Conservation (phyloP, 169 alveolate genomes). For the Plasmodium malariae region DNA sequence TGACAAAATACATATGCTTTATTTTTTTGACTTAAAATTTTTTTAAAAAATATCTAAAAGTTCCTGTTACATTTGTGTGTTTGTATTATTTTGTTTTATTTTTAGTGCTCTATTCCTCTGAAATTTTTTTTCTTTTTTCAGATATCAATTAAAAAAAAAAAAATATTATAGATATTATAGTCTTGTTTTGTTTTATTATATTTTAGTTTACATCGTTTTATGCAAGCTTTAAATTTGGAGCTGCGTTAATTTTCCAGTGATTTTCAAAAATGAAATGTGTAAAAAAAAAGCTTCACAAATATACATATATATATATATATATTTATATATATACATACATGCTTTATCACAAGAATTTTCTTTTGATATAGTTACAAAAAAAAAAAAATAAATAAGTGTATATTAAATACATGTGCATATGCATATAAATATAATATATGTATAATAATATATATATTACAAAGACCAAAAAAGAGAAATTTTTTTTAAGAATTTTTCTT, state of each 20-base stretch:
- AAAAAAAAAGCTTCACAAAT: background rate
- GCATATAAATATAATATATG: too few species aligned
- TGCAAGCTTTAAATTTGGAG: background rate
- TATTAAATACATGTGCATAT: too few species aligned
- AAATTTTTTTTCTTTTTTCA: background rate
- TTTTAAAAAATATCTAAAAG: background rate
- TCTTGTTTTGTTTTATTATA: constrained; percentile 6
- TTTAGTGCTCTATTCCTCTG: constrained; percentile 2
- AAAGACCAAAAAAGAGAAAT: too few species aligned
- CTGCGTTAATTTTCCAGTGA: constrained; percentile 15
- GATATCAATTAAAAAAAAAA: background rate
- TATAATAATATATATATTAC: too few species aligned
- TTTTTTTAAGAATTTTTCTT: too few species aligned
- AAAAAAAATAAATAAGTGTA: too few species aligned
- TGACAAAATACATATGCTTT: background rate
- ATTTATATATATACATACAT: background rate
- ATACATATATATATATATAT: background rate
- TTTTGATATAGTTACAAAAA: too few species aligned
- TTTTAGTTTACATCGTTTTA: background rate
- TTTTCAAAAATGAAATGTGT: background rate
- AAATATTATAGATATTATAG: background rate
- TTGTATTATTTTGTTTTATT: background rate
- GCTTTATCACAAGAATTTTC: background rate
- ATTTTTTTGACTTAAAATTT: background rate
- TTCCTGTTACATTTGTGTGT: constrained; percentile 1